Conservation (phyloP, 31 red algal species). For the Endocladia muricata region DNA sequence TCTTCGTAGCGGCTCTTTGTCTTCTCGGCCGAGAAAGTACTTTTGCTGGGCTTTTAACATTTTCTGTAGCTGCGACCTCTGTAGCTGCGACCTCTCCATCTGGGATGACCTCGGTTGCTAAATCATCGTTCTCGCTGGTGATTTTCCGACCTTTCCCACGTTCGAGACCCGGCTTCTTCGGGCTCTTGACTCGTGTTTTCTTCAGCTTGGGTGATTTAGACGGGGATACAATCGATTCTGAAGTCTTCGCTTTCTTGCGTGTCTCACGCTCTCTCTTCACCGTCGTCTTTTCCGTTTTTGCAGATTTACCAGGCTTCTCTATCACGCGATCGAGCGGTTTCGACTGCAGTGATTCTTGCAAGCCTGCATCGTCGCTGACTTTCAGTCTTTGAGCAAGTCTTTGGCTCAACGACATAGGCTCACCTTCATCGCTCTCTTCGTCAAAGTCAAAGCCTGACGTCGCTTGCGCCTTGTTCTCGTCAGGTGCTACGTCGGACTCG, state of each 20-base stretch:
- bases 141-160: not conserved
- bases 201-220: slow-evolving; percentile 48
- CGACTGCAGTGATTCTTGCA: too few relatives aligned
- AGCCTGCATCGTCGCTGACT: not conserved
- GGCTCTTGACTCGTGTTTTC: slow-evolving; percentile 31
- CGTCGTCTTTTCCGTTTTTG: too few relatives aligned
- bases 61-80: too few relatives aligned
- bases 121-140: too few relatives aligned
- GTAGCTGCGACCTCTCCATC: too few relatives aligned
- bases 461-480: not conserved
- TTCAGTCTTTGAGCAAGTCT: slow-evolving; percentile 32
- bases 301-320: too few relatives aligned
- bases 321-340: too few relatives aligned
- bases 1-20: slow-evolving; percentile 17
- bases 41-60: slow-evolving; percentile 7
- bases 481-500: not conserved
- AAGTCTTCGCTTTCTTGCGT: not conserved
- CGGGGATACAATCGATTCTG: slow-evolving; percentile 28
- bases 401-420: slow-evolving; percentile 26
- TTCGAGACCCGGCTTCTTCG: not conserved
- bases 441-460: slow-evolving; percentile 1
- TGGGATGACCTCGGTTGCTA: too few relatives aligned
- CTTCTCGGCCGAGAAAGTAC: slow-evolving; percentile 34
- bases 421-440: slow-evolving; percentile 16
- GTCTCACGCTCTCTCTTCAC: not conserved